Evolutionary conservation across 352 stramenopile species (phyloP), one percentile per base, ranked within the genome.

Genomic region (Nothophytophthora sp.): DNA sequence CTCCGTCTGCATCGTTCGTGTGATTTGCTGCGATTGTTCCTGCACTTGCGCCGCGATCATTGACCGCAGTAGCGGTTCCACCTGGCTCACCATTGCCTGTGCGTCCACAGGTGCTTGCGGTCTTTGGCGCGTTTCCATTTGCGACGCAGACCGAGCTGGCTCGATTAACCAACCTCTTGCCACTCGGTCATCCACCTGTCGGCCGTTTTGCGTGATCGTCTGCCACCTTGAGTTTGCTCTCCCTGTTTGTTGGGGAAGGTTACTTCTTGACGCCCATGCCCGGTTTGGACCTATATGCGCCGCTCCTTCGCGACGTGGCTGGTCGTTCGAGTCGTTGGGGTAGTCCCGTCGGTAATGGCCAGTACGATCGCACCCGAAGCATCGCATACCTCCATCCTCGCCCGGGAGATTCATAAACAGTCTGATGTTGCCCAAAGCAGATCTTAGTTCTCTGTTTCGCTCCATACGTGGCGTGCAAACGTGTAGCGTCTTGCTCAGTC

Each of bases 361-460:
- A 9, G 40, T 27, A 5, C 23, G 25, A n/a, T 7, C 40, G 25
- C 40, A 36, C 5, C n/a, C 24, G 25, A 47, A 47, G 40, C 40
- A 47, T 15, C 40, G 27, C 22, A 47, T 24, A 36, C 40, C 40
- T 47, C 40, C 40, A 20, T 47, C 27, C 10, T 7, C 27, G 29
- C 27, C 40, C 25, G 40, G 40, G 5, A 13, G 34, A 27, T 47
- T 47, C 5, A 36, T 27, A 23, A 47, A 47, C 40, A 47, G 12
- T 6, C 4, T 47, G 13, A 47, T 47, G 25, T 47, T 47, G 25
- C 40, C 28, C n/a, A n/a, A n/a, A n/a, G n/a, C n/a, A n/a, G n/a
- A n/a, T n/a, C n/a, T n/a, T n/a, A n/a, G n/a, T n/a, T n/a, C n/a
- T n/a, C n/a, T n/a, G n/a, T n/a, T n/a, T n/a, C n/a, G n/a, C n/a